These are phyloP conservation scores for Oenanthe sinensis DNA, from an alignment of 129 eudicot species.

Conservation along the genomic window DNA sequence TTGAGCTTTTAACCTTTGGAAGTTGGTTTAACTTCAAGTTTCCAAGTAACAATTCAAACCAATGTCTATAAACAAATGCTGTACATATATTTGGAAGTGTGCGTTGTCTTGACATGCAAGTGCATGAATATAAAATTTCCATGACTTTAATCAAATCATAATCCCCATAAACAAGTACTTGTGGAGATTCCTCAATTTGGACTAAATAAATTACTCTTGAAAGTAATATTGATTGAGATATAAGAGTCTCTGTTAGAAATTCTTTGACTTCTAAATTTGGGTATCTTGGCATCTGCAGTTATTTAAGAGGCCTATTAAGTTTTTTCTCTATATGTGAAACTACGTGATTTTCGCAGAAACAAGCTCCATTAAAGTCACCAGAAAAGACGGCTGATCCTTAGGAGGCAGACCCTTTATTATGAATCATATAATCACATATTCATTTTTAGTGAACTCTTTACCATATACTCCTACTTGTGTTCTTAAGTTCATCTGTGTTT, in stretches of 20 bases:
- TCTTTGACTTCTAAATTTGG: conserved; percentile 25
- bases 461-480: neutral
- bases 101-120: conserved; percentile 37
- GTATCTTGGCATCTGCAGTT: conserved; percentile 43
- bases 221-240: neutral
- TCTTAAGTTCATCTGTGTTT: neutral
- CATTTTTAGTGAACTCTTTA: conserved; percentile 21
- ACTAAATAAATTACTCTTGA: conserved; percentile 12
- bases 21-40: conserved; percentile 20
- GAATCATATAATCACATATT: conserved; percentile 43
- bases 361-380: conserved; percentile 63
- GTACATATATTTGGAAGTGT: conserved; percentile 22
- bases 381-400: conserved; percentile 89
- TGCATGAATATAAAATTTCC: conserved; percentile 1
- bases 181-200: conserved; percentile 44
- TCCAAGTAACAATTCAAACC: conserved; percentile 30
- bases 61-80: conserved; percentile 12
- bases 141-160: conserved; percentile 18
- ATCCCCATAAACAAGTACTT: conserved; percentile 25
- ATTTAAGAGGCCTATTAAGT: conserved; percentile 7
- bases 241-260: neutral
- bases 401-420: conserved; percentile 65
- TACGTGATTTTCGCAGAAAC: conserved; percentile 31
- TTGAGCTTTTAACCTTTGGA: conserved; percentile 36
- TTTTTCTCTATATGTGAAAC: neutral